These are phyloP conservation scores for Didymella segeticola DNA, from an alignment of 2,329 filamentous ascomycete species.

Conservation along the genomic window DNA sequence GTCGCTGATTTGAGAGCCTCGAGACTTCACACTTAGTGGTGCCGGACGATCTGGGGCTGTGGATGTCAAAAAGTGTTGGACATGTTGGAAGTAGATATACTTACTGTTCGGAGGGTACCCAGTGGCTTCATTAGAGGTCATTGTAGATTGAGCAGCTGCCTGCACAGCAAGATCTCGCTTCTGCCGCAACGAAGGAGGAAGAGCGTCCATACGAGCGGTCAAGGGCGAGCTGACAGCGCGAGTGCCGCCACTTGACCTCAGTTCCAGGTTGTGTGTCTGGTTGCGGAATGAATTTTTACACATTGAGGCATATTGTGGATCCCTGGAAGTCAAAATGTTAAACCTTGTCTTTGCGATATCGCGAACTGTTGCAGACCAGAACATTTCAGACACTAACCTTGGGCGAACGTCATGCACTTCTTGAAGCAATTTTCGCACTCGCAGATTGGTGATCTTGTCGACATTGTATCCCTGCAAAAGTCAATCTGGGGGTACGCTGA, in stretches of 20 bases:
- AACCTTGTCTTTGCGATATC: not conserved
- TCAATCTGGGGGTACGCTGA: not conserved
- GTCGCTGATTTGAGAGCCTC: slow-evolving; percentile 11
- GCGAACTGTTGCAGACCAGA: not conserved
- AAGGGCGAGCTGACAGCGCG: not conserved
- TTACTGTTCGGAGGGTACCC: slow-evolving; percentile 14
- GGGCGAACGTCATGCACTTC: slow-evolving; percentile 17
- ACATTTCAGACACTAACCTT: slow-evolving; percentile 10
- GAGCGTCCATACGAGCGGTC: slow-evolving; percentile 5
- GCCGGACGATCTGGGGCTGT: slow-evolving; percentile 38
- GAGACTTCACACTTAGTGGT: slow-evolving; percentile 28
- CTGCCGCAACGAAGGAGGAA: slow-evolving; percentile 2
- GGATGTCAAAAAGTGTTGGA: not conserved
- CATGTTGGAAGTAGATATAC: not conserved
- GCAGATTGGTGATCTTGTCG: slow-evolving; percentile 20
- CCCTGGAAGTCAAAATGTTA: slow-evolving; percentile 2
- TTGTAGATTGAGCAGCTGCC: not conserved
- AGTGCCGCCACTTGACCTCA: not conserved
- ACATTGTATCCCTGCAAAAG: slow-evolving; percentile 27
- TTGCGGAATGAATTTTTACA: not conserved
- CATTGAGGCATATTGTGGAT: not conserved
- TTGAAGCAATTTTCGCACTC: slow-evolving; percentile 23
- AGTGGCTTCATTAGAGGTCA: not conserved
- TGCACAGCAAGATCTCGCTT: slow-evolving; percentile 5
- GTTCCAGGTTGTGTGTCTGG: not conserved